phyloP scores from a whole-genome alignment of 2,329 filamentous ascomycete genomes.

The Neofusicoccum sp. region DNA sequence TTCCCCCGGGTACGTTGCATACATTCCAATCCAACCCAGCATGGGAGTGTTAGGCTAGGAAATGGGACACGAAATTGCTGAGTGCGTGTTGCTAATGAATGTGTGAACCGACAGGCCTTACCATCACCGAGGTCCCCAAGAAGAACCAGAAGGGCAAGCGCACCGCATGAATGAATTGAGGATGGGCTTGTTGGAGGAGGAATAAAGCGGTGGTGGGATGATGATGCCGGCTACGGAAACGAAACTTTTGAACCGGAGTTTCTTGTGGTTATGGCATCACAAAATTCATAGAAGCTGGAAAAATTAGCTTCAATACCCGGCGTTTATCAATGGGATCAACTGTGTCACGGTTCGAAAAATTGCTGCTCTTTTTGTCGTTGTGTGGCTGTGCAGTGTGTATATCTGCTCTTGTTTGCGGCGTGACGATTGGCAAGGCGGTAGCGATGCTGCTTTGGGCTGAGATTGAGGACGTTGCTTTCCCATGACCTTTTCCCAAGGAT shows the following conservation, averaged over 20 bases:
- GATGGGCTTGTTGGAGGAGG: not conserved
- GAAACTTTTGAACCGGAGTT: conserved; percentile 35
- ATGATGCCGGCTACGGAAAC: conserved; percentile 10
- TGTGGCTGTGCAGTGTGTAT: too few species aligned
- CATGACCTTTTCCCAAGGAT: too few species aligned
- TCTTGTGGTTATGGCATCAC: conserved; percentile 22
- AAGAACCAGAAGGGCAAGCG: conserved; percentile 61
- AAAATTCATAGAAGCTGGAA: conserved; percentile 10
- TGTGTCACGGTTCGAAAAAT: conserved; percentile 11
- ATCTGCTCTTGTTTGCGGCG: too few species aligned
- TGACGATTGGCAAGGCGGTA: too few species aligned
- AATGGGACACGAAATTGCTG: not conserved
- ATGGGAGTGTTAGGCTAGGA: not conserved
- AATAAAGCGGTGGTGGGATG: not conserved
- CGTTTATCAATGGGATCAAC: conserved; percentile 16
- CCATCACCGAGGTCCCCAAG: conserved; percentile 60
- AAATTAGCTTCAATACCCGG: conserved; percentile 6
- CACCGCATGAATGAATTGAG: conserved; percentile 16
- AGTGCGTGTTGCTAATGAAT: not conserved
- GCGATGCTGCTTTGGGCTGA: too few species aligned
- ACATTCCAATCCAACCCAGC: not conserved
- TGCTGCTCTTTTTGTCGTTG: not conserved
- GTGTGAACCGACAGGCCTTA: conserved; percentile 46
- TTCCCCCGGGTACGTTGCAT: conserved; percentile 82
- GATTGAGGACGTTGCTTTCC: too few species aligned